Base-by-base conservation (phyloP, 495 filamentous ascomycete genomes). In the Penicillium flavigenum region DNA sequence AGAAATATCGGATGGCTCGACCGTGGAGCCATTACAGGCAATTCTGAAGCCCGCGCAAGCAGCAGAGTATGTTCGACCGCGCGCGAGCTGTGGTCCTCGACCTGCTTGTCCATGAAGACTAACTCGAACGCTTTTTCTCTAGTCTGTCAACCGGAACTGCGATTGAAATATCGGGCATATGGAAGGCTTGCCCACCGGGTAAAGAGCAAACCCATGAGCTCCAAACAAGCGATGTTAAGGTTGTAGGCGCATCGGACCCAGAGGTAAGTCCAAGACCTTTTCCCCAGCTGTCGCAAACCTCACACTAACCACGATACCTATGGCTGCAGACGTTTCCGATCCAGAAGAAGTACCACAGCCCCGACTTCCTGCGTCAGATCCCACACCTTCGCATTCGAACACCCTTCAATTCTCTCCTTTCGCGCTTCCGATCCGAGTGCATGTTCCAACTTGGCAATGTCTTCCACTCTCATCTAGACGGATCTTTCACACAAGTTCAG, bases 311-410 rank as follows among this genome's bases (percentile, higher is more conserved):
- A 29, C 42, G 16, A 46, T 36, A 26, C 19, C 50, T 34, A 19
- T 20, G 38, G 41, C 32, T 17, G 48, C 68, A 97, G 90, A 89
- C 85, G 54, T 94, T 88, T 67, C 92, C 93, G 2, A 83, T 97
- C 42, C 92, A 96, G 69, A 95, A 95, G 72, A 96, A 97, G 71
- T 96, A 91, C 61, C 92, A 96, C 58, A 92, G 85, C 26, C 75
- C 88, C 54, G 92, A 97, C 65, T 97, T 88, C 69, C 83, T 98
- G 47, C 88, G 94, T 42, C 88, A 87, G 27, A 80, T 96, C 34
- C 92, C 93, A 36, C 94, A 98, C 73, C 83, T 98, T 51, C 91
- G 94, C 57, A 68, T 89, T 34, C 89, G 94, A 66, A 87, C 90
- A 27, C 90, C 91, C 1, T 77, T 89, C 73, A 90, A 96, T 68